Evolutionary conservation across 208 protist species (phyloP).

Genomic region (Trypanosoma melophagium): DNA sequence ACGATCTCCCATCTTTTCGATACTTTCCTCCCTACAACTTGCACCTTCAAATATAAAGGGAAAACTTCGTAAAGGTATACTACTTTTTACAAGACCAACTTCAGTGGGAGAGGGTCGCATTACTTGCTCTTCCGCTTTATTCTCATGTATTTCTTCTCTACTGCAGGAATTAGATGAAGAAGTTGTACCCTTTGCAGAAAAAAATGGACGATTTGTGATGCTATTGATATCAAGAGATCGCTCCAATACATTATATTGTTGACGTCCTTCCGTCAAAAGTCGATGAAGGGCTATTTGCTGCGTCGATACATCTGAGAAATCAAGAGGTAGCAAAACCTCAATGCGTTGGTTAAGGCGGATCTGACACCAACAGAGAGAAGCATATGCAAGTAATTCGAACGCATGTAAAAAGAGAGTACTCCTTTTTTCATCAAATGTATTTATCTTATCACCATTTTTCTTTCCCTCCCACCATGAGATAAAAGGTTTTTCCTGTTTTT

Average conservation of each 20-base stretch:
- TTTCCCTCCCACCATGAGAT: constrained; percentile 2
- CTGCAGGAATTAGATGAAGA: background rate
- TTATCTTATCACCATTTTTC: background rate
- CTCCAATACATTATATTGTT: constrained; percentile 4
- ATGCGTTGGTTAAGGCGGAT: background rate
- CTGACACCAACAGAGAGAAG: constrained; percentile 8
- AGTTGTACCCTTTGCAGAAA: background rate
- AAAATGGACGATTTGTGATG: constrained; percentile 15
- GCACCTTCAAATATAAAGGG: constrained; percentile 45
- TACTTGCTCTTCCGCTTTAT: background rate
- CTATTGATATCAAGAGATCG: constrained; percentile 6
- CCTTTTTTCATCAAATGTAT: background rate
- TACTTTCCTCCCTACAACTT: constrained; percentile 34
- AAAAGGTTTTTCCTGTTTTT: background rate
- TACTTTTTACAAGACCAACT: background rate
- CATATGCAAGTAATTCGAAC: constrained; percentile 18
- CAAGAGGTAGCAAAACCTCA: background rate
- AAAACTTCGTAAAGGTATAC: background rate
- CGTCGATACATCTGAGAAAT: background rate
- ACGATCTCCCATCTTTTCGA: constrained; percentile 34
- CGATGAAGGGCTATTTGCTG: background rate
- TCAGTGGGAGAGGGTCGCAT: background rate
- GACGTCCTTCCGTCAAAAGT: constrained; percentile 6
- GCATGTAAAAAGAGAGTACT: background rate
- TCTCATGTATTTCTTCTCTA: background rate